phyloP scores from a whole-genome alignment of 257 asterid genomes.

The Parsonsia alboflavescens region DNA sequence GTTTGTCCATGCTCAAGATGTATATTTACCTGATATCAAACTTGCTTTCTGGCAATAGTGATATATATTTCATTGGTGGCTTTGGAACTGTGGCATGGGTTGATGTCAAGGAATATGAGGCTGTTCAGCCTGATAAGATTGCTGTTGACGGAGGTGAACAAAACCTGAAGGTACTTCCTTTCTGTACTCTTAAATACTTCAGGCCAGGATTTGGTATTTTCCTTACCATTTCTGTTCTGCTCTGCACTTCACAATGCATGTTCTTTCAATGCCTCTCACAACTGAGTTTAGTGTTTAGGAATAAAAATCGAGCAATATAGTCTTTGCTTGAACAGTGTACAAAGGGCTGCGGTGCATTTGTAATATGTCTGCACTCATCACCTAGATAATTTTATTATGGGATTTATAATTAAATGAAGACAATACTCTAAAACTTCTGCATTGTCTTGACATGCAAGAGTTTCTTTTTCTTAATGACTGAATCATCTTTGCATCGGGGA shows the following conservation, averaged over 20 bases:
- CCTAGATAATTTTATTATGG: too few relatives aligned
- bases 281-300: not conserved
- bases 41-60: constrained; percentile 43
- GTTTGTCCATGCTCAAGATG: not conserved
- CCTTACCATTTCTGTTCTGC: not conserved
- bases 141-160: constrained; percentile 95
- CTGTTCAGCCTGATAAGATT: constrained; percentile 80
- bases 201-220: not conserved
- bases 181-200: not conserved
- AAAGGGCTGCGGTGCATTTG: not conserved
- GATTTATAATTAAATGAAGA: not conserved
- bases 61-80: constrained; percentile 94
- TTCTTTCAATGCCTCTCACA: not conserved
- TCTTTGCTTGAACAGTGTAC: not conserved
- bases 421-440: not conserved
- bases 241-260: not conserved
- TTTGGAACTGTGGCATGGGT: constrained; percentile 99
- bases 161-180: constrained; percentile 59
- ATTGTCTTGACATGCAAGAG: not conserved
- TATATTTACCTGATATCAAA: not conserved
- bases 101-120: constrained; percentile 81
- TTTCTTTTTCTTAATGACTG: not conserved
- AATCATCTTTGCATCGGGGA: not conserved
- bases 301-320: not conserved
- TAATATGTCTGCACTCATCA: not conserved